Evolutionary conservation across 2,329 filamentous ascomycete species (phyloP), one percentile per base, ranked within the genome.

Genomic region (Podosphaera leucotricha): DNA sequence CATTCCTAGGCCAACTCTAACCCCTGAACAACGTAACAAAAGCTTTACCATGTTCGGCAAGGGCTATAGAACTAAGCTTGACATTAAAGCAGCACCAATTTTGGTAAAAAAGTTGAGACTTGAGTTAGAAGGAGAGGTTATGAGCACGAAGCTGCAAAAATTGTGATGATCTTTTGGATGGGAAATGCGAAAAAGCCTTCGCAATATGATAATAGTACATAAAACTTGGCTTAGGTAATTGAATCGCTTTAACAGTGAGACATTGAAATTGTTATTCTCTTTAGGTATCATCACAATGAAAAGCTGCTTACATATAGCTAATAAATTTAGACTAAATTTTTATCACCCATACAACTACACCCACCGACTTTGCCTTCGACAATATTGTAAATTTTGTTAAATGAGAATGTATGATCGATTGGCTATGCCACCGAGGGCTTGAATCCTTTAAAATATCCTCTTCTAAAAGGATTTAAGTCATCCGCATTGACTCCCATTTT

Each of bases 41-140:
- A 6, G 58, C 57, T 86, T 84, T 63, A 83, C 77, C 40, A 86
- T 86, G 80, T 87, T 87, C 63, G 82, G 81, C 1, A 62, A 77
- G 13, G 82, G 82, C 0, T 66, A 70, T 56, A 64, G 82, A 45
- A 73, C 77, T 50, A 81, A 87, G 48, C 56, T 87, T 45, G 80
- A 86, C 53, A 80, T 86, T 35, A 77, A 80, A 10, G 80, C 86
- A 51, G 82, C 71, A 0, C 66, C 57, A 16, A 62, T 55, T 45
- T 56, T 87, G 48, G 78, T 77, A 6, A 66, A 58, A 38, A 62
- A 66, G 52, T 58, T 79, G 19, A 62, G 73, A 48, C 55, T 58
- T 38, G 62, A 65, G 46, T 58, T 78, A 24, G 65, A 62, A 18
- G 56, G 47, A 1, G 61, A 62, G 40, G 59, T 75, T 1, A 56